Percentiles rank a stretch among this genome's conserved stretches.
Conservation (phyloP, 345 rosid species). For the Ricinus communis region DNA sequence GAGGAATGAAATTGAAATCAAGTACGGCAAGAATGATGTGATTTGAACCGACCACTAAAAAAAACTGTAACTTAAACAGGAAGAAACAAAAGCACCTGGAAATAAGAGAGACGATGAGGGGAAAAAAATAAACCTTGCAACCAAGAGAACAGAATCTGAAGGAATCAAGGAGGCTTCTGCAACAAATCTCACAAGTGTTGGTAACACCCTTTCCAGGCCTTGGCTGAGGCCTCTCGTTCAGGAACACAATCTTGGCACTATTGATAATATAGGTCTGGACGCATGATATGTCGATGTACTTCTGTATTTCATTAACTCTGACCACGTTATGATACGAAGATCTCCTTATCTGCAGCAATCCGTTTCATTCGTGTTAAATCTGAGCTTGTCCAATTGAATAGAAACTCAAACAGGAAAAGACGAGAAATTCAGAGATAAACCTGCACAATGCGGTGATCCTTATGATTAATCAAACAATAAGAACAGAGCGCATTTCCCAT, state of each 20-base stretch:
- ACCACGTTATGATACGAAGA: conserved; percentile 96
- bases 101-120: not conserved
- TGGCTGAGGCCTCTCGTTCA: conserved; percentile 85
- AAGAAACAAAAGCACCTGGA: not conserved
- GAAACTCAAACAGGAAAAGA: not conserved
- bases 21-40: not conserved
- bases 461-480: conserved; percentile 61
- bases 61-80: not conserved
- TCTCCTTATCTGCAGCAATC: conserved; percentile 70
- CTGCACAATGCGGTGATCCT: conserved; percentile 76
- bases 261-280: conserved; percentile 91
- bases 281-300: conserved; percentile 72
- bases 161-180: conserved; percentile 87
- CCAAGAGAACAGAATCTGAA: conserved; percentile 94
- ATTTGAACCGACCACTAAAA: not conserved
- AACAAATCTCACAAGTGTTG: conserved; percentile 82
- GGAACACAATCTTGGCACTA: conserved; percentile 88
- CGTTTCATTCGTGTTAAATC: not conserved
- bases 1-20: not conserved
- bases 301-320: conserved; percentile 85
- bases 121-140: conserved; percentile 54
- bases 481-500: conserved; percentile 64
- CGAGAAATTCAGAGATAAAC: conserved; percentile 22
- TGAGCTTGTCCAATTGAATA: not conserved
- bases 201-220: conserved; percentile 94